Conservation (phyloP, 1,139 yeast genomes). For the Taphrina populina region DNA sequence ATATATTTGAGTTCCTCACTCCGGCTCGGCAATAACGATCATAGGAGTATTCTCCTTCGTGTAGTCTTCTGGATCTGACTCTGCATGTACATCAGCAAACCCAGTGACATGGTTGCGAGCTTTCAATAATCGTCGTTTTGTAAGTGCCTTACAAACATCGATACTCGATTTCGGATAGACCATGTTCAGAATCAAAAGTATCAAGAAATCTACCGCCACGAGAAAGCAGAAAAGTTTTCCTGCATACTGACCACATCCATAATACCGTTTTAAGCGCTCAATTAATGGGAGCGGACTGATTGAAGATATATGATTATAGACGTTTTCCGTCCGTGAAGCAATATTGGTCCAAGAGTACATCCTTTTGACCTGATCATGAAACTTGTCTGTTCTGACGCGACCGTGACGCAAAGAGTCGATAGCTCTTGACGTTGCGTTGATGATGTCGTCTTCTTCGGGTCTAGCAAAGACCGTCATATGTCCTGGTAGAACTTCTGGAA, state of each 20-base stretch:
- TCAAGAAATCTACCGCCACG: conserved; percentile 72
- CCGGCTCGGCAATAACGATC: conserved; percentile 1
- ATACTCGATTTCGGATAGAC: conserved; percentile 65
- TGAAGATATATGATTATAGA: conserved; percentile 61
- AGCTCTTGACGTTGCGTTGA: conserved; percentile 39
- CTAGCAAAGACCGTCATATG: conserved; percentile 92
- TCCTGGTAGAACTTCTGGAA: conserved; percentile 90
- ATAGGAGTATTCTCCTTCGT: neutral
- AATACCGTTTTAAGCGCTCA: conserved; percentile 58
- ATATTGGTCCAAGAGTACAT: conserved; percentile 96
- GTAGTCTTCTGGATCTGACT: conserved; percentile 5
- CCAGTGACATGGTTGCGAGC: conserved; percentile 1
- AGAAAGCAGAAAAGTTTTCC: conserved; percentile 77
- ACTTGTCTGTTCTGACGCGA: conserved; percentile 65
- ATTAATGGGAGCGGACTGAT: conserved; percentile 54
- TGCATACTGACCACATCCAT: conserved; percentile 78
- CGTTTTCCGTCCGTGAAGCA: conserved; percentile 79
- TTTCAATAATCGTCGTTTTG: conserved; percentile 1
- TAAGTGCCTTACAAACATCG: conserved; percentile 48
- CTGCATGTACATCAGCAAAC: neutral
- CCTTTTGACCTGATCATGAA: conserved; percentile 71
- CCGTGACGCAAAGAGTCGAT: conserved; percentile 43
- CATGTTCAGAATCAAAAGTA: conserved; percentile 65
- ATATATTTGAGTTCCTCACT: no score
- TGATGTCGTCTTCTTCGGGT: conserved; percentile 64